A percentile compares a stretch with the other conserved stretches of the same genome.
phyloP scores from a whole-genome alignment of 1,284 basidiomycete genomes.

The Agroathelia rolfsii region DNA sequence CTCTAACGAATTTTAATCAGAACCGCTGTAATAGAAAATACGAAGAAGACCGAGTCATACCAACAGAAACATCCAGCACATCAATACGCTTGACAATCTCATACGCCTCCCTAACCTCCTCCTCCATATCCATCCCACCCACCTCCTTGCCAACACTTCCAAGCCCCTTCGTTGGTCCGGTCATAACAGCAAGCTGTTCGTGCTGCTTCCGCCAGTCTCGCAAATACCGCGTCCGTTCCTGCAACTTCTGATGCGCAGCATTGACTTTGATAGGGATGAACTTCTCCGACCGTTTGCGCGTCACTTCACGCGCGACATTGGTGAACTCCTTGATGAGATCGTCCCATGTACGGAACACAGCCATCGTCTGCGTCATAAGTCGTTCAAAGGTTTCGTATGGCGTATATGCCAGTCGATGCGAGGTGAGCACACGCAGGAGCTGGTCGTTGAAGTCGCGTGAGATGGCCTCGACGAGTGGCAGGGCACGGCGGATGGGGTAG shows the following conservation, averaged over 20 bases:
- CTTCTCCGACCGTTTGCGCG: slow-evolving; percentile 83
- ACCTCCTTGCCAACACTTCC: slow-evolving; percentile 63
- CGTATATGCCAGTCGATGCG: slow-evolving; percentile 85
- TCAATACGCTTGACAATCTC: slow-evolving; percentile 95
- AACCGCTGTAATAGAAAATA: neutral
- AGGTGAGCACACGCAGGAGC: slow-evolving; percentile 82
- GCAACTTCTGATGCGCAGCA: slow-evolving; percentile 84
- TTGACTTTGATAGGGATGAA: slow-evolving; percentile 97
- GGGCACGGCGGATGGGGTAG: slow-evolving; percentile 90
- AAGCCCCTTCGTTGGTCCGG: slow-evolving; percentile 84
- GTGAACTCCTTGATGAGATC: slow-evolving; percentile 98
- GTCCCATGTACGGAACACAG: slow-evolving; percentile 93
- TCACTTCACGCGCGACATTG: slow-evolving; percentile 92
- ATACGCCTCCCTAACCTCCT: slow-evolving; percentile 91
- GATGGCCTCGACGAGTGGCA: slow-evolving; percentile 96
- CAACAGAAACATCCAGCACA: slow-evolving; percentile 86
- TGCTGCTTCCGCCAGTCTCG: slow-evolving; percentile 94
- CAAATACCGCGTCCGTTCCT: slow-evolving; percentile 83
- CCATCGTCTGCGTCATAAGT: slow-evolving; percentile 65
- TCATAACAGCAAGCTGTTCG: slow-evolving; percentile 96
- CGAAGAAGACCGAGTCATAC: slow-evolving; percentile 30
- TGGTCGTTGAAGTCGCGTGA: slow-evolving; percentile 96
- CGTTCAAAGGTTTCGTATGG: slow-evolving; percentile 93
- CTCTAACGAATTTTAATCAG: slow-evolving; percentile 37
- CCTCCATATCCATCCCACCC: slow-evolving; percentile 91